Evolutionary conservation across 345 rosid genomes (phyloP), one percentile per base, ranked within the genome.

Genomic region (Isatis tinctoria): DNA sequence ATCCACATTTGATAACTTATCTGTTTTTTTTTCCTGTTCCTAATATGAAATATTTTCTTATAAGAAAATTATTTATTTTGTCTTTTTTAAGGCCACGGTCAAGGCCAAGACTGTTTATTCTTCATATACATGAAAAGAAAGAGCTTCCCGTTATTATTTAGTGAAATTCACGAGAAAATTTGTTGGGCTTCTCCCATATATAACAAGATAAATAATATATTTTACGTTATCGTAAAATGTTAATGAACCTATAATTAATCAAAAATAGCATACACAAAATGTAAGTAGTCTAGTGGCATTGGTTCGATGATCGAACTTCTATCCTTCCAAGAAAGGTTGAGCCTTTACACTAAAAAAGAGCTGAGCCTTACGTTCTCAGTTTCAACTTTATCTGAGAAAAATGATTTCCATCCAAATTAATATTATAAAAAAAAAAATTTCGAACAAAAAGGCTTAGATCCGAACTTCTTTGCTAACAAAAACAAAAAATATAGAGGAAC

Each of bases 1-100:
- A 4, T 59, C 67, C 67, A 48, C 73, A 74, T 28, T 60, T 51
- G 49, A 39, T 37, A 20, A 14, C 67, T 54, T n/a, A 66, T 65
- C 59, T 53, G 6, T 48, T 48, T 2, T 48, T 11, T 32, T 44
- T 12, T 73, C 59, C 24, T 10, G 12, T 53, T 54, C 28, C 28
- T 16, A 32, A 6, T 47, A 44, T 65, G 77, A 73, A 58, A 65
- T 71, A 10, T 53, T 41, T 54, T 54, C 60, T 49, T 72, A 47
- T 49, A 61, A 8, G 35, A 1, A 32, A 22, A 13, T 59, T 35
- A 30, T 30, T 18, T 3, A 24, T 36, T 62, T 52, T 7, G 10
- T 43, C 8, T 62, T 63, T 54, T 72, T 56, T 44, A n/a, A n/a
- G n/a, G n/a, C n/a, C 24, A 22, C 1, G 24, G 24, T 2, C 51